A percentile compares a stretch with the other conserved stretches of the same genome.
These are phyloP conservation scores for Spergularia bocconei DNA, from an alignment of 148 eudicot genomes.

Conservation along the genomic window DNA sequence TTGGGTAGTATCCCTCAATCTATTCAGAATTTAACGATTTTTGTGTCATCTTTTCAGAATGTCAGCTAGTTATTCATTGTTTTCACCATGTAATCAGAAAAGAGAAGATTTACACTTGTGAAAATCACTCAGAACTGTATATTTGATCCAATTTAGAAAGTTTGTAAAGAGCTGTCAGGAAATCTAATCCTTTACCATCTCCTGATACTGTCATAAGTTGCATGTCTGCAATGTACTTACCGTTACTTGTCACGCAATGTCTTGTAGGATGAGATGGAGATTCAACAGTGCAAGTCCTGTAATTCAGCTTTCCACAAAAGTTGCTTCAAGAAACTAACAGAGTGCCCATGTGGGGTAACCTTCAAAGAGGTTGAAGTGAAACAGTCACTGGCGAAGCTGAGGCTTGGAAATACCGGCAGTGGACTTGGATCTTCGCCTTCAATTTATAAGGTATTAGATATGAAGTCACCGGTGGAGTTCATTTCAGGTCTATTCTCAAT, in stretches of 20 bases:
- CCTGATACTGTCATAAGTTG: neutral
- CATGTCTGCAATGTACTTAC: neutral
- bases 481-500: conserved; percentile 55
- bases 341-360: conserved; percentile 64
- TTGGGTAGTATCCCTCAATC: too few relatives aligned
- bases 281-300: conserved; percentile 66
- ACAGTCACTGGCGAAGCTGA: conserved; percentile 19
- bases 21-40: too few relatives aligned
- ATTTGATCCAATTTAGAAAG: too few relatives aligned
- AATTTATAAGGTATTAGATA: conserved; percentile 36
- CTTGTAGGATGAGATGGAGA: conserved; percentile 52
- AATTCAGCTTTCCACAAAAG: conserved; percentile 58
- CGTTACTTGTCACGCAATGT: conserved; percentile 14
- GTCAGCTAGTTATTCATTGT: too few relatives aligned
- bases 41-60: too few relatives aligned
- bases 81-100: too few relatives aligned
- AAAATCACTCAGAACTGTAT: too few relatives aligned
- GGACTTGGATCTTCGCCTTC: conserved; percentile 27
- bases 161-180: too few relatives aligned
- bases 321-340: conserved; percentile 57
- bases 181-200: neutral
- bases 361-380: conserved; percentile 30
- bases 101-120: too few relatives aligned
- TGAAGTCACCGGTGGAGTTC: conserved; percentile 43
- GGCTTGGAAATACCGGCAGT: conserved; percentile 11